phyloP scores from a whole-genome alignment of 2,329 filamentous ascomycete genomes.

The Calonectria pteridis region DNA sequence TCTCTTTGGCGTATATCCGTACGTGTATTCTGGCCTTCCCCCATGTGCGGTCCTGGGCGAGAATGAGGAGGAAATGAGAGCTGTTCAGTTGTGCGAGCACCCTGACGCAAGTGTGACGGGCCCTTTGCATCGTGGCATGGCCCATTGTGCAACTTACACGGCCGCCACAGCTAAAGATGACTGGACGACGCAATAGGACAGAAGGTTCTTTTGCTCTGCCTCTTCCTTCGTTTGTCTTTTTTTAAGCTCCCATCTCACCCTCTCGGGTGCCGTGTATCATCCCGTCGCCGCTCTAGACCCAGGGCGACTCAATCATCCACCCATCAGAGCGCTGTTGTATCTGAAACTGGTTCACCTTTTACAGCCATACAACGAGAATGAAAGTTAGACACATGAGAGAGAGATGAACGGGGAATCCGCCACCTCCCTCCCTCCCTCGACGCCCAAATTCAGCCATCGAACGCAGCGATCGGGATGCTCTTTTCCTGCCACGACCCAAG shows the following conservation, averaged over 20 bases:
- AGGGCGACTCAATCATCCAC: not conserved
- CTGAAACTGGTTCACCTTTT: conserved; percentile 25
- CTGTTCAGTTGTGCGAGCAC: not conserved
- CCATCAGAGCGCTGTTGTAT: conserved; percentile 12
- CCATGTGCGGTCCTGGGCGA: not conserved
- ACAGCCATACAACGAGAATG: not conserved
- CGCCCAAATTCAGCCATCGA: too few relatives aligned
- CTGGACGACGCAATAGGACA: not conserved
- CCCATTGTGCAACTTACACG: conserved; percentile 17
- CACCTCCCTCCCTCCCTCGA: not conserved
- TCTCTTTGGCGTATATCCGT: not conserved
- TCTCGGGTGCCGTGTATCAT: not conserved
- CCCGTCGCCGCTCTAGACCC: not conserved
- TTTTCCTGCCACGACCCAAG: not conserved
- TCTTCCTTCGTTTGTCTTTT: not conserved
- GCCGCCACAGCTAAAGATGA: conserved; percentile 7
- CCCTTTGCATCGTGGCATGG: conserved; percentile 22
- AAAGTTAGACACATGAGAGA: not conserved
- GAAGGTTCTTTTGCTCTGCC: conserved; percentile 5
- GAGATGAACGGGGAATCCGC: not conserved
- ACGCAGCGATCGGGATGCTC: not conserved
- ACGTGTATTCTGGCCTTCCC: not conserved
- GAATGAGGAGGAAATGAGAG: not conserved
- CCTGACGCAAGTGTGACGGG: not conserved
- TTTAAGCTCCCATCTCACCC: not conserved